Conservation (phyloP, 2,329 filamentous ascomycete genomes). For the Pseudomassariella vexata region DNA sequence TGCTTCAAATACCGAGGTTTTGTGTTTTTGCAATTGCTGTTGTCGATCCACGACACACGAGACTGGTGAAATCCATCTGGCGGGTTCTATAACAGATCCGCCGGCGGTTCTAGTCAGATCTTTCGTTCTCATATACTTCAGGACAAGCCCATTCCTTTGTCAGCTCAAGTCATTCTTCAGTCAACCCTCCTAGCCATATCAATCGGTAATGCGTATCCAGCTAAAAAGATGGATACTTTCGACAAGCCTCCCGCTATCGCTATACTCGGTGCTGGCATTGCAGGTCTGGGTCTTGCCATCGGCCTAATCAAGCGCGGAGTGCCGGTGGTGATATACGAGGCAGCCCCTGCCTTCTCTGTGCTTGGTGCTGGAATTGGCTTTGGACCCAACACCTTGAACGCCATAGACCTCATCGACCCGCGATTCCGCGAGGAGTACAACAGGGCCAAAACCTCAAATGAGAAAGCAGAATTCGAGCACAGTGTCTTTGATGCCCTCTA, state of each 20-base stretch:
- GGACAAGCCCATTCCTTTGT: slow-evolving; percentile 5
- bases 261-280: slow-evolving; percentile 23
- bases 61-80: too few relatives aligned
- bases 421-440: slow-evolving; percentile 30
- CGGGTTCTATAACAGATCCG: too few relatives aligned
- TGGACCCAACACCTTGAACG: slow-evolving; percentile 33
- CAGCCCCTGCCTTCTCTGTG: slow-evolving; percentile 15
- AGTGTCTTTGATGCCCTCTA: slow-evolving; percentile 34
- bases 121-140: slow-evolving; percentile 1
- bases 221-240: slow-evolving; percentile 1
- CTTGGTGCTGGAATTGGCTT: slow-evolving; percentile 29
- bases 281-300: slow-evolving; percentile 22
- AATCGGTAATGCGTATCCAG: not conserved
- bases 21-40: too few relatives aligned
- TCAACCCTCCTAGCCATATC: slow-evolving; percentile 2
- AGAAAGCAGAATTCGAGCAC: slow-evolving; percentile 27
- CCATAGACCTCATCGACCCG: slow-evolving; percentile 34
- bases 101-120: too few relatives aligned
- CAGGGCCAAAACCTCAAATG: slow-evolving; percentile 30
- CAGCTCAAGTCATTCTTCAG: slow-evolving; percentile 8
- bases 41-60: too few relatives aligned
- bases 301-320: slow-evolving; percentile 20
- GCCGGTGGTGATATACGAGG: slow-evolving; percentile 20
- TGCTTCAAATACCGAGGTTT: too few relatives aligned
- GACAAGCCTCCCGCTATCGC: slow-evolving; percentile 13